Evolutionary conservation across 371 early-diverging fungal species (phyloP).

Genomic region (Mucor plumbeus): DNA sequence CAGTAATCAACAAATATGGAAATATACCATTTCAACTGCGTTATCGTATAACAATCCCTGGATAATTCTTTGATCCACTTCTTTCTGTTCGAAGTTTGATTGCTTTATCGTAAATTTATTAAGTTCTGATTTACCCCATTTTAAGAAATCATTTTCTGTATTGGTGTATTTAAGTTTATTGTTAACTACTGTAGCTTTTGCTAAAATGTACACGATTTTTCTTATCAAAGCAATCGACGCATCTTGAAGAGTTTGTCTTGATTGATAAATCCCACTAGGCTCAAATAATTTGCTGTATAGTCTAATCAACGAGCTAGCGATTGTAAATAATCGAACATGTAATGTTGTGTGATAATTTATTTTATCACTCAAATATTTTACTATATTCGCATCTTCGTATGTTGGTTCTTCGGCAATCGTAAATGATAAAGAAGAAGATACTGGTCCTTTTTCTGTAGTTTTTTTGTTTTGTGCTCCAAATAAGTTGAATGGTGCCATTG

Average conservation of each 20-base stretch:
- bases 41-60: slow-evolving; percentile 49
- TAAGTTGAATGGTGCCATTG: slow-evolving; percentile 56
- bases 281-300: neutral
- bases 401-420: neutral
- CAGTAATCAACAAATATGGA: neutral
- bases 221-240: neutral
- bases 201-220: neutral
- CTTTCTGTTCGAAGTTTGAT: neutral
- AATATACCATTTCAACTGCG: slow-evolving; percentile 19
- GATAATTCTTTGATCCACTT: slow-evolving; percentile 23
- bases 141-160: neutral
- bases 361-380: neutral
- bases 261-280: neutral
- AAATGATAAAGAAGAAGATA: neutral
- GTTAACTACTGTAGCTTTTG: neutral
- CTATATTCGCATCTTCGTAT: neutral
- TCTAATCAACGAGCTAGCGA: neutral
- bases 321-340: neutral
- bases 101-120: neutral
- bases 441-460: neutral
- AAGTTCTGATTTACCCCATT: neutral
- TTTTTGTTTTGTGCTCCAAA: slow-evolving; percentile 51
- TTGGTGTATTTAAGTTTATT: neutral
- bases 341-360: neutral
- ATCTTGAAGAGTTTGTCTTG: neutral